Evolutionary conservation across 106 monocot species (phyloP).

Genomic region (Narthecium ossifragum): DNA sequence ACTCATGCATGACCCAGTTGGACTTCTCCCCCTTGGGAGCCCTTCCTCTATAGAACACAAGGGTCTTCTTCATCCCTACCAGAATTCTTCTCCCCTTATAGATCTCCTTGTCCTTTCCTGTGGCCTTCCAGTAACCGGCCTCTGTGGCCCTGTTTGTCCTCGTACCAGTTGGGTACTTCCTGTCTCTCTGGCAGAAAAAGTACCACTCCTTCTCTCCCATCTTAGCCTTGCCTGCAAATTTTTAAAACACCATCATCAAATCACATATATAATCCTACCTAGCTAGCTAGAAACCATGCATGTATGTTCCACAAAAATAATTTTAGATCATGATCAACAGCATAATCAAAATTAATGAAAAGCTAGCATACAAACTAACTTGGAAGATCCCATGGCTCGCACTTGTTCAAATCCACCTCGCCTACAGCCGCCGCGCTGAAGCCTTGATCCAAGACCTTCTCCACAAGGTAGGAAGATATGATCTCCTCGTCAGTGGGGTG

Average conservation of each 20-base stretch:
- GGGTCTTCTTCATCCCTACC: constrained; percentile 66
- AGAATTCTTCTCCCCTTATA: constrained; percentile 11
- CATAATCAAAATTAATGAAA: not conserved
- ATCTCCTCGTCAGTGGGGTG: constrained; percentile 44
- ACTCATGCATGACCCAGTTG: constrained; percentile 25
- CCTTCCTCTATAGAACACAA: constrained; percentile 46
- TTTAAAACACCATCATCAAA: not conserved
- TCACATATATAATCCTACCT: not conserved
- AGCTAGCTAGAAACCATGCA: no score
- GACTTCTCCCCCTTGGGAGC: constrained; percentile 39
- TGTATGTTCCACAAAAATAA: not conserved
- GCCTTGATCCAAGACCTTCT: constrained; percentile 20
- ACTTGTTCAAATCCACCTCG: constrained; percentile 45
- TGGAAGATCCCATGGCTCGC: constrained; percentile 51
- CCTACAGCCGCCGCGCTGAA: constrained; percentile 29
- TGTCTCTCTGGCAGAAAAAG: constrained; percentile 40
- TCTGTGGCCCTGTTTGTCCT: constrained; percentile 60
- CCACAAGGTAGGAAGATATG: constrained; percentile 26
- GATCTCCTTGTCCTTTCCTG: constrained; percentile 63
- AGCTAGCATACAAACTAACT: constrained; percentile 15
- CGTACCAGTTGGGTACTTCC: constrained; percentile 39
- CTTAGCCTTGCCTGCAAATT: constrained; percentile 31
- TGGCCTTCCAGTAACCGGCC: constrained; percentile 63
- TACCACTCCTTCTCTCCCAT: constrained; percentile 41
- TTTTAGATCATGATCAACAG: not conserved